Percentiles rank a stretch among this genome's conserved stretches.
Evolutionary conservation across 495 filamentous ascomycete genomes (phyloP).

Genomic region (Xylaria venustula): DNA sequence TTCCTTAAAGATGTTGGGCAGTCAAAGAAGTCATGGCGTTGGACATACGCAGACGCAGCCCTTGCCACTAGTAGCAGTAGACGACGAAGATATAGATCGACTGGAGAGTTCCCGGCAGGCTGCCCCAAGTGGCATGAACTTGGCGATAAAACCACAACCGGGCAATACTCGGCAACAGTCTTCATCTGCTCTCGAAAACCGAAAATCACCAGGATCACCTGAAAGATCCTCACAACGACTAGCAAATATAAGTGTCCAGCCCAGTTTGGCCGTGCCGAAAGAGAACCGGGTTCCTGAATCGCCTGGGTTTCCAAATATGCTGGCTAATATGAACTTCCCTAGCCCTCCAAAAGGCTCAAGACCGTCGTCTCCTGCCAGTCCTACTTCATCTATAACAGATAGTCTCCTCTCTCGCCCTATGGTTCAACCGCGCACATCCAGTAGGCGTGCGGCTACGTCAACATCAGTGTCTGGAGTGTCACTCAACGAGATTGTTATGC

Average conservation of each 20-base stretch:
- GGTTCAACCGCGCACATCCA: slow-evolving; percentile 19
- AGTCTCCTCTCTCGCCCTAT: background rate
- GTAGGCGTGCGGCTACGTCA: slow-evolving; percentile 14
- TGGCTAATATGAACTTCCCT: slow-evolving; percentile 24
- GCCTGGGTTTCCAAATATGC: slow-evolving; percentile 27
- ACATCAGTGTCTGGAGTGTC: slow-evolving; percentile 8
- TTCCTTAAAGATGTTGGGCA: background rate
- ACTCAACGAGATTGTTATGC: slow-evolving; percentile 19
- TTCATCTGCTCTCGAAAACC: background rate
- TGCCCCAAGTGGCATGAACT: background rate
- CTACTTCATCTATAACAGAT: background rate
- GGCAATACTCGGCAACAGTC: background rate
- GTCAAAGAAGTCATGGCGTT: background rate
- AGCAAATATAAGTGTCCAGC: background rate
- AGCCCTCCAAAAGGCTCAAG: slow-evolving; percentile 18
- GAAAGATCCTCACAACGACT: background rate
- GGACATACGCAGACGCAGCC: background rate
- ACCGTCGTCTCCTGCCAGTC: slow-evolving; percentile 16
- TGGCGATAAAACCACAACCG: background rate
- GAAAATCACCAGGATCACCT: background rate
- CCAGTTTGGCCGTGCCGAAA: slow-evolving; percentile 10
- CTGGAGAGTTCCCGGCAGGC: background rate
- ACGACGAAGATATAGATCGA: background rate
- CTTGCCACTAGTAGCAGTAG: background rate
- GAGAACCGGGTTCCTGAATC: slow-evolving; percentile 18